phyloP scores from a whole-genome alignment of 1,284 basidiomycete species.

The Moesziomyces parantarcticus region DNA sequence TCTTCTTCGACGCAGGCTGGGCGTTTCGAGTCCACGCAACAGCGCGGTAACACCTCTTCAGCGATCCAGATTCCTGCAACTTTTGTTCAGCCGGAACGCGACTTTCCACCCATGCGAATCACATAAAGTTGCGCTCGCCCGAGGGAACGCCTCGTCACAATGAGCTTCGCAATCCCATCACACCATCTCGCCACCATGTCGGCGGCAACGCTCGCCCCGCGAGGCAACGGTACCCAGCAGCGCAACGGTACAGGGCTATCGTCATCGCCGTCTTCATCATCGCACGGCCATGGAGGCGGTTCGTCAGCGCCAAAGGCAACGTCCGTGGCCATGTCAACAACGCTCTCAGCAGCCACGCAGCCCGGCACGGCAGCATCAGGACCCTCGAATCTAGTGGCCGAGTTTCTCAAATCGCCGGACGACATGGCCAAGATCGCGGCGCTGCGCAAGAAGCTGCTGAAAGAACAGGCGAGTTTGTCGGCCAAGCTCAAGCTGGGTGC shows the following conservation, averaged over 20 bases:
- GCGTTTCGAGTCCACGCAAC: no score
- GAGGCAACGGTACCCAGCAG: constrained; percentile 14
- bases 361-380: constrained; percentile 14
- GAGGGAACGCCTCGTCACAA: not conserved
- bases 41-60: no score
- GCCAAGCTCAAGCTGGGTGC: constrained; percentile 90
- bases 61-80: no score
- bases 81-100: no score
- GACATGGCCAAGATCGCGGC: constrained; percentile 89
- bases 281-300: constrained; percentile 22
- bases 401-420: constrained; percentile 76
- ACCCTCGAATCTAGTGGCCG: constrained; percentile 52
- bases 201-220: constrained; percentile 1
- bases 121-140: not conserved
- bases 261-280: constrained; percentile 22
- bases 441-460: constrained; percentile 92
- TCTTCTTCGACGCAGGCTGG: no score
- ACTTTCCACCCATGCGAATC: not conserved
- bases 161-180: not conserved
- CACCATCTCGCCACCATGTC: constrained; percentile 4
- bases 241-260: constrained; percentile 6
- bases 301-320: constrained; percentile 12
- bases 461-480: constrained; percentile 96
- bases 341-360: constrained; percentile 25
- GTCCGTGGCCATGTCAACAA: constrained; percentile 18